Base-by-base conservation (phyloP, 1,284 basidiomycete genomes). In the Boletus albobrunnescens region DNA sequence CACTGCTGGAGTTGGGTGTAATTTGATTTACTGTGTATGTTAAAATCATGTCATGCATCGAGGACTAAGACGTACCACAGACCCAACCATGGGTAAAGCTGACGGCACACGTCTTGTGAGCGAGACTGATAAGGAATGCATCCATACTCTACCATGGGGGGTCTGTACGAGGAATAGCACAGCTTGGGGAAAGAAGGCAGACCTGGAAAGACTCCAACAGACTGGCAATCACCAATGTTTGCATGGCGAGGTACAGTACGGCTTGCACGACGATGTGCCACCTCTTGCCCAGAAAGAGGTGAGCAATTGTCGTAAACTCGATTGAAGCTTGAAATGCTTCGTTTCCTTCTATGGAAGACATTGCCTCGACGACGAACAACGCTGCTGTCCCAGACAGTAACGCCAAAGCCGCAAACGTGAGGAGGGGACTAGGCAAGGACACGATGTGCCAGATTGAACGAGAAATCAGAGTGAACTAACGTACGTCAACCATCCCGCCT, bases 281-380 rank as follows among this genome's bases (percentile, higher is more conserved):
- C 33, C 53, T 45, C 41, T 51, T 63, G 8, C 58, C 57, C 16
- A 63, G 40, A 36, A 63, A 63, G 36, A 62, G 58, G 36, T 61
- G 49, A 3, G 58, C 58, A 19, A 59, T 54, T 1, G 58, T 59
- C 4, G 58, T 59, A 41, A 59, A 59, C 31, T 59, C 60, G 33
- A 59, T 48, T 7, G 60, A 56, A 1, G 58, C 58, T 35, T 59
- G 44, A 16, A 61, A 59, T 1, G 9, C 14, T 36, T 59, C 60
- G 9, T 59, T 59, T 38, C 58, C 58, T 45, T 59, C 56, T 45
- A 59, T 59, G 32, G 58, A 59, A 1, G 58, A 59, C 58, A 59
- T 59, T n/a, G 13, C 31, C 46, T 59, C 58, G 20, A 63, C 44
- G 24, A 63, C 13, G 19, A 59, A 56, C 5, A 63, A 44, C 0